Conservation (phyloP, 768 basidiomycete genomes). For the Stropharia rugosoannulata region DNA sequence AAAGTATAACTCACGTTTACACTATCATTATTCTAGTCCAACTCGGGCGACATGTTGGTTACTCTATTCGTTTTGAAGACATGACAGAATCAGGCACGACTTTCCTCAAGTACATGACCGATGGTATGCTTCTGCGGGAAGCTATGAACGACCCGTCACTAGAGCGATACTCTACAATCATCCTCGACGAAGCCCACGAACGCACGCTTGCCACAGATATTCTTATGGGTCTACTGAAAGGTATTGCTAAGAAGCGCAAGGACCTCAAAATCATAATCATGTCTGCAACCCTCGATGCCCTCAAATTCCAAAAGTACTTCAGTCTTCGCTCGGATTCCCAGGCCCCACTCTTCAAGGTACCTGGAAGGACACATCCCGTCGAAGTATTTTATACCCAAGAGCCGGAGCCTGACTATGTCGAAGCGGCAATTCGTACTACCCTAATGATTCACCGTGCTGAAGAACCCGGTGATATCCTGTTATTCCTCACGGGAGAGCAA, state of each 20-base stretch:
- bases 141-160: constrained; percentile 96
- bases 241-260: constrained; percentile 70
- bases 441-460: constrained; percentile 97
- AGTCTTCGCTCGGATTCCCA: constrained; percentile 40
- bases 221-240: constrained; percentile 94
- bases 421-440: constrained; percentile 94
- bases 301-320: constrained; percentile 97
- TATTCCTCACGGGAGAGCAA: constrained; percentile 98
- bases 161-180: constrained; percentile 92
- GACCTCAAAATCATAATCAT: constrained; percentile 98
- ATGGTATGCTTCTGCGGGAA: constrained; percentile 98
- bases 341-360: constrained; percentile 87
- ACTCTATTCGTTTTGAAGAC: constrained; percentile 98
- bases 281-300: constrained; percentile 95
- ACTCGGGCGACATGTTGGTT: constrained; percentile 94
- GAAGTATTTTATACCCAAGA: constrained; percentile 94
- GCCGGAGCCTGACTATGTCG: constrained; percentile 94
- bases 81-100: constrained; percentile 89
- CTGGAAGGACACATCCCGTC: constrained; percentile 92
- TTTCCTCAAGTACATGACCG: constrained; percentile 99
- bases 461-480: constrained; percentile 85
- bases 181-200: constrained; percentile 98
- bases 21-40: constrained; percentile 51
- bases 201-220: constrained; percentile 97
- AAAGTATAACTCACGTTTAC: not conserved